phyloP scores from a whole-genome alignment of 73 alveolate species.

The Paramecium biaurelia region DNA sequence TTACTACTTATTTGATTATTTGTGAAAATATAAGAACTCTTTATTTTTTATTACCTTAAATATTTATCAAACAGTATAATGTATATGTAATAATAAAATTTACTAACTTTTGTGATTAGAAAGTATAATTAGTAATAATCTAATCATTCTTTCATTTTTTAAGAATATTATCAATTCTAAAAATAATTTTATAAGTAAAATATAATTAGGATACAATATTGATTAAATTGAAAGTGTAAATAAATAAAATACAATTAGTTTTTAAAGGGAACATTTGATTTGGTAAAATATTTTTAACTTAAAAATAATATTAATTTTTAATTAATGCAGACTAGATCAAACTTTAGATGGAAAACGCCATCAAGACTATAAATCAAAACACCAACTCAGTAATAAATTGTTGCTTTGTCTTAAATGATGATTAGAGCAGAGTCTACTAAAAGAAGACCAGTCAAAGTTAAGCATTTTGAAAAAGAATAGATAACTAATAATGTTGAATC shows the following conservation, averaged over 20 bases:
- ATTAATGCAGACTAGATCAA: background rate
- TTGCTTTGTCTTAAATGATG: conserved; percentile 13
- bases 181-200: background rate
- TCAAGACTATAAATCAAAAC: background rate
- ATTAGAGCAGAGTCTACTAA: conserved; percentile 3
- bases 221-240: background rate
- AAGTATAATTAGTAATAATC: background rate
- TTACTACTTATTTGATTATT: background rate
- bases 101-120: background rate
- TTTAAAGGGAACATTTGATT: background rate
- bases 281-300: background rate
- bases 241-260: background rate
- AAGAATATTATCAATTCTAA: no score
- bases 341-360: conserved; percentile 14
- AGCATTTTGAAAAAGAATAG: background rate
- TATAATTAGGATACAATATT: background rate
- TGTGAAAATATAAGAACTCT: background rate
- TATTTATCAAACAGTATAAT: no score
- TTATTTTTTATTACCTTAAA: background rate
- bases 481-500: background rate
- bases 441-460: background rate
- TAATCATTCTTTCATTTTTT: background rate
- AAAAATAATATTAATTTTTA: background rate
- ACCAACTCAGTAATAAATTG: background rate
- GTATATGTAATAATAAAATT: no score